A percentile compares a stretch with the other conserved stretches of the same genome.
These are phyloP conservation scores for Gossypium rotundifolium DNA, from an alignment of 345 rosid species.

Conservation along the genomic window DNA sequence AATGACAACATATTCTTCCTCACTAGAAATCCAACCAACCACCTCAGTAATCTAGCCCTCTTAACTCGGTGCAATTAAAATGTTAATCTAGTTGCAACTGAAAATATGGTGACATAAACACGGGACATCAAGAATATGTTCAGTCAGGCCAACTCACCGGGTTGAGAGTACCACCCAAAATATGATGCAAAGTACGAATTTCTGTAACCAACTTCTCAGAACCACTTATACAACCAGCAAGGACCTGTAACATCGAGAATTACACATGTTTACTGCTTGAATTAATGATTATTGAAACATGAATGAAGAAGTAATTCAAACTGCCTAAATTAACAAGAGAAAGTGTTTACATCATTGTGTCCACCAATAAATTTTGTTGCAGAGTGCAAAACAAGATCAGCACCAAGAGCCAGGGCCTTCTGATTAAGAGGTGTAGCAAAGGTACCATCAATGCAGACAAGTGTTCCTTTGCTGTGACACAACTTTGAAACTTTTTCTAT, in stretches of 20 bases:
- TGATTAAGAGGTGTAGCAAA: conserved; percentile 98
- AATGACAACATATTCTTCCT: background rate
- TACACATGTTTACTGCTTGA: conserved; percentile 1
- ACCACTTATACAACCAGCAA: conserved; percentile 95
- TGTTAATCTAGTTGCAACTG: background rate
- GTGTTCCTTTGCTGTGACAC: conserved; percentile 80
- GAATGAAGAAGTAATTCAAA: background rate
- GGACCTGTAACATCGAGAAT: conserved; percentile 49
- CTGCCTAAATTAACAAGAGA: conserved; percentile 4
- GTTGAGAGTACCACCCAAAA: conserved; percentile 88
- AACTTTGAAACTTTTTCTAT: conserved; percentile 77
- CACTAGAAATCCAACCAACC: background rate
- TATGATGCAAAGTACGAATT: conserved; percentile 85
- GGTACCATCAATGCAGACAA: conserved; percentile 97
- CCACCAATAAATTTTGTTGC: conserved; percentile 91
- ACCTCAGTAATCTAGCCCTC: conserved; percentile 1
- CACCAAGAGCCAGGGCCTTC: conserved; percentile 90
- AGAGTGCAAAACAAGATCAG: conserved; percentile 93
- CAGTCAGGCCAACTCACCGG: conserved; percentile 48
- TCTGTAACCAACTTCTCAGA: conserved; percentile 55
- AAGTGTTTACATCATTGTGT: conserved; percentile 77
- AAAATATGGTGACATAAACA: background rate
- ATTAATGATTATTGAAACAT: background rate
- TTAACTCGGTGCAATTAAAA: background rate
- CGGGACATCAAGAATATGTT: background rate